Evolutionary conservation across 176 grass and related monocot species (phyloP).

Genomic region (Aegilops speltoides): DNA sequence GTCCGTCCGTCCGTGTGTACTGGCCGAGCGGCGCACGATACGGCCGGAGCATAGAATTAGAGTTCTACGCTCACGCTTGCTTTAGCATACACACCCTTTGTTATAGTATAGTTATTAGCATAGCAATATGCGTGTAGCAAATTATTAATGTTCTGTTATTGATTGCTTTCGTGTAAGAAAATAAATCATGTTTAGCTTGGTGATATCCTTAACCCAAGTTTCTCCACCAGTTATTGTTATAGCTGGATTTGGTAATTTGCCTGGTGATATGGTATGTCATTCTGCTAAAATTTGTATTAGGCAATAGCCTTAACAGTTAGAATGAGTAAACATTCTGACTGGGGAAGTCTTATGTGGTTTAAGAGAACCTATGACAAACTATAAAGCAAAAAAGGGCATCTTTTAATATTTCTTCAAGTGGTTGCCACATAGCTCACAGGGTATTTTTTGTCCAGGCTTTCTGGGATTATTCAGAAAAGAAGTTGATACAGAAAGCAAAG

Average conservation of each 20-base stretch:
- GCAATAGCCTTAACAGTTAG: neutral
- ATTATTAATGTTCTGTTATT: neutral
- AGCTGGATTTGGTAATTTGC: slow-evolving; percentile 96
- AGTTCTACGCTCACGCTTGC: too few relatives aligned
- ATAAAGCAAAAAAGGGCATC: neutral
- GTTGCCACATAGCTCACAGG: slow-evolving; percentile 20
- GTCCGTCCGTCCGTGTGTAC: too few relatives aligned
- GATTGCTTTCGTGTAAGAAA: neutral
- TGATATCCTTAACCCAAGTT: slow-evolving; percentile 52
- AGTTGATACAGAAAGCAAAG: slow-evolving; percentile 78
- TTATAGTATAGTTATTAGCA: slow-evolving; percentile 3
- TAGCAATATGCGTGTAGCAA: slow-evolving; percentile 19
- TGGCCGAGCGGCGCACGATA: too few relatives aligned
- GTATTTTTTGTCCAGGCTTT: slow-evolving; percentile 56
- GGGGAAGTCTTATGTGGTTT: neutral
- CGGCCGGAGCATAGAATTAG: too few relatives aligned
- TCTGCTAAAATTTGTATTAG: slow-evolving; percentile 3
- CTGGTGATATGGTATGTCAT: slow-evolving; percentile 87
- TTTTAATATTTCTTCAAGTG: neutral
- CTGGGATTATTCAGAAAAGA: slow-evolving; percentile 91
- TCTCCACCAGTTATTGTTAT: slow-evolving; percentile 74
- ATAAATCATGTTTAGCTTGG: neutral
- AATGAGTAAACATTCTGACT: neutral
- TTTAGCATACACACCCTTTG: neutral
- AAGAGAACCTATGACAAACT: slow-evolving; percentile 5